Percentiles rank a stretch among this genome's conserved stretches.
Evolutionary conservation across 805 yeast species (phyloP).

Genomic region (Cyberlindnera saturnus): DNA sequence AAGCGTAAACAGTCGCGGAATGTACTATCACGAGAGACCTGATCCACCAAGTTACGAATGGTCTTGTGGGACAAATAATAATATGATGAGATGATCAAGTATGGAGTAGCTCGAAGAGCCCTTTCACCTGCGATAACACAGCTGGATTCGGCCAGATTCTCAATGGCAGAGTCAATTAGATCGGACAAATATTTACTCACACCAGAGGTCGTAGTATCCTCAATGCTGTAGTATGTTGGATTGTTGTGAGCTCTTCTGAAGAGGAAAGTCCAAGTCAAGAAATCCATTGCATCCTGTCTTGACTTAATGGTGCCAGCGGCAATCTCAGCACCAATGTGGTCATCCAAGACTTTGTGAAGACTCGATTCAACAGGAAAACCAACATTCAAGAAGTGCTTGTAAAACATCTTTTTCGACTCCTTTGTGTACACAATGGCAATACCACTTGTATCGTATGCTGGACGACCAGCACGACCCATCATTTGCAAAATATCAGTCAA

Average conservation of each 20-base stretch:
- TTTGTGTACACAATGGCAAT: constrained; percentile 88
- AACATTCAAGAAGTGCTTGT: constrained; percentile 79
- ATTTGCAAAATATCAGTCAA: constrained; percentile 95
- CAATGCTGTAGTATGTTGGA: constrained; percentile 87
- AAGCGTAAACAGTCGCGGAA: constrained; percentile 80
- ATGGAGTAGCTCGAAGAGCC: constrained; percentile 61
- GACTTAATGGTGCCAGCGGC: constrained; percentile 92
- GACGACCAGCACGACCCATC: constrained; percentile 99
- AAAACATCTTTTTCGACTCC: constrained; percentile 75
- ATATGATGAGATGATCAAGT: constrained; percentile 78
- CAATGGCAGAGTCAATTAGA: constrained; percentile 64
- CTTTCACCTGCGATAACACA: constrained; percentile 55
- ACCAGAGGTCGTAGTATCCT: constrained; percentile 67
- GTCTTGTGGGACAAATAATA: constrained; percentile 92
- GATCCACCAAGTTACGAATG: constrained; percentile 58
- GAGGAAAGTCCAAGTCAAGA: constrained; percentile 95
- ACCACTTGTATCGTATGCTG: constrained; percentile 90
- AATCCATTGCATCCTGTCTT: constrained; percentile 87
- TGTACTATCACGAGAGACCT: constrained; percentile 37
- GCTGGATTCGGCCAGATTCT: constrained; percentile 61
- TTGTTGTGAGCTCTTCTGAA: constrained; percentile 89
- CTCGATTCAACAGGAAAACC: constrained; percentile 95
- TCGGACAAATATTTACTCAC: constrained; percentile 70
- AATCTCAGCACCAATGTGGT: constrained; percentile 93
- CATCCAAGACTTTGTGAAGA: constrained; percentile 71